Evolutionary conservation across 2,329 filamentous ascomycete species (phyloP), one percentile per base, ranked within the genome.

Genomic region (Microdochium paspali): DNA sequence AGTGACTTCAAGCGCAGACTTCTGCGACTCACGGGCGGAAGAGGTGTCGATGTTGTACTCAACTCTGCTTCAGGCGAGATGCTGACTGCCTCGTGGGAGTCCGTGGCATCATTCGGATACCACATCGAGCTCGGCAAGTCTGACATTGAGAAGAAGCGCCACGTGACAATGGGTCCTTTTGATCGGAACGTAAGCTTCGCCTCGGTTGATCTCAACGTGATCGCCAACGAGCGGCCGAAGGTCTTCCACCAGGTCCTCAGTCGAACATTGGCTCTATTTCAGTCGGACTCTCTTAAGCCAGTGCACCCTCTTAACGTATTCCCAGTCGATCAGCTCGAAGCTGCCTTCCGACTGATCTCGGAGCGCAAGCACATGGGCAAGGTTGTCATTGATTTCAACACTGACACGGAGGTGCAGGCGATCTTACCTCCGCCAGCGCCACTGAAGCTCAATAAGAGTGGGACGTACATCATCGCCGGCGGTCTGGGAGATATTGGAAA

Each of bases 291-390:
- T 28, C 26, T 28, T 13, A 28, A 28, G 13, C 26, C 25, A 26
- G 15, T 32, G 24, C 10, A 21, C 20, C 56, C 56, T 3, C 47
- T 63, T 2, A 61, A 56, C 49, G 42, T n/a, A 9, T 40, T 18
- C 32, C 20, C 32, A 9, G 15, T n/a, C 6, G 32, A n/a, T 9
- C 32, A n/a, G 15, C 15, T 66, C 3, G 46, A 53, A 5, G 54
- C 64, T 3, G 63, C 63, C 2, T 66, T 69, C 52, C 51, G 61
- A 4, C 58, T 59, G 32, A 62, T 69, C 59, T 62, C 66, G 44
- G 56, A 52, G 13, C 64, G 65, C 0, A 50, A 57, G 1, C 66
- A 67, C 39, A 60, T 66, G 10, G 67, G 65, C 0, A 68, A 68
- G 24, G 59, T 68, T 10, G 56, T 66, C 3, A n/a, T 59, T 10